Conservation (phyloP, 2,329 filamentous ascomycete genomes). For the Phialophora macrospora region DNA sequence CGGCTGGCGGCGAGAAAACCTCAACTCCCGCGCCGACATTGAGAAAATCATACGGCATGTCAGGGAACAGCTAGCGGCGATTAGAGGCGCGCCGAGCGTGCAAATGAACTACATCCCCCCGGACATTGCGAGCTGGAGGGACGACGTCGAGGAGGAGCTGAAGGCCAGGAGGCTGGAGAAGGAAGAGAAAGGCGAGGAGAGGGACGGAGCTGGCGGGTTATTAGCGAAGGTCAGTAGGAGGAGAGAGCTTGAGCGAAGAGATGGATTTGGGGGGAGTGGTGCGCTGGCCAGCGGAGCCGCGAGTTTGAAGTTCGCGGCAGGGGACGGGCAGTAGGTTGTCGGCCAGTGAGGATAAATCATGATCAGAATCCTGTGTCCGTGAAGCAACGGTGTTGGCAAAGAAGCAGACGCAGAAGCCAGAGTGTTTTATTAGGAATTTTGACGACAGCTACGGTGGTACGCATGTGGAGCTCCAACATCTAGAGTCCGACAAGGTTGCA, state of each 20-base stretch:
- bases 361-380: neutral
- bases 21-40: constrained; percentile 77
- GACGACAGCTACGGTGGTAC: too few species aligned
- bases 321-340: neutral
- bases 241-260: constrained; percentile 36
- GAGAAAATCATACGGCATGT: constrained; percentile 77
- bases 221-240: constrained; percentile 35
- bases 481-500: too few species aligned
- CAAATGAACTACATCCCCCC: constrained; percentile 81
- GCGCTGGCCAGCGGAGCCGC: constrained; percentile 11
- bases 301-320: constrained; percentile 3
- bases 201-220: constrained; percentile 42
- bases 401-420: neutral
- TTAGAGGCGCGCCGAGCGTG: constrained; percentile 82
- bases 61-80: constrained; percentile 82
- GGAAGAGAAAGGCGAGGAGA: constrained; percentile 52
- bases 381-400: neutral
- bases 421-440: neutral
- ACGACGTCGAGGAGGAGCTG: constrained; percentile 55
- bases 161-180: constrained; percentile 48
- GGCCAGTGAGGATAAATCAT: neutral
- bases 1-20: constrained; percentile 69
- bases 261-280: constrained; percentile 14
- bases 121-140: constrained; percentile 65
- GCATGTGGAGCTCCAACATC: too few species aligned